phyloP scores from a whole-genome alignment of 176 grass and related monocot genomes.

The Dactylis glomerata region DNA sequence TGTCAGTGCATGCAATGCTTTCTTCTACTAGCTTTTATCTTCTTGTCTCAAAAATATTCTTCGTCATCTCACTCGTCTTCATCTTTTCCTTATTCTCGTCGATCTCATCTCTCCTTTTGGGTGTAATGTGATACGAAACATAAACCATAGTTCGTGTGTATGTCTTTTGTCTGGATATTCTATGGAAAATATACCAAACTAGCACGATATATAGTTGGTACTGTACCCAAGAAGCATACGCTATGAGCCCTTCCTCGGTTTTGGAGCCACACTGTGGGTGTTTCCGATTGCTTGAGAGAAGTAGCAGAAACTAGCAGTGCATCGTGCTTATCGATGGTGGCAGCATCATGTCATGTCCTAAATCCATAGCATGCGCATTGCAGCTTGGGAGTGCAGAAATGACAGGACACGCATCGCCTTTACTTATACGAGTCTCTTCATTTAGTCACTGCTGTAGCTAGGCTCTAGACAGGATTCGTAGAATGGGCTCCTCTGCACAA shows the following conservation, averaged over 20 bases:
- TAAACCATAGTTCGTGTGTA: background rate
- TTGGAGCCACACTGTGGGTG: background rate
- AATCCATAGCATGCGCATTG: conserved; percentile 10
- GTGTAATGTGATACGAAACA: conserved; percentile 4
- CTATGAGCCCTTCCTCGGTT: background rate
- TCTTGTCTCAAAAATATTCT: conserved; percentile 54
- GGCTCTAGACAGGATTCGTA: background rate
- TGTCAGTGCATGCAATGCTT: conserved; percentile 47
- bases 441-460: background rate
- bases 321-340: conserved; percentile 4
- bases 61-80: conserved; percentile 39
- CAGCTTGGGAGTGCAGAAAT: conserved; percentile 3
- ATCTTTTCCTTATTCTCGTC: conserved; percentile 28
- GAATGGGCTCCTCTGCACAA: background rate
- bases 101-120: conserved; percentile 20
- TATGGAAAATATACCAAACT: background rate
- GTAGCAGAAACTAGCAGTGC: conserved; percentile 2
- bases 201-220: background rate
- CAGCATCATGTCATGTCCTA: conserved; percentile 28
- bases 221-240: background rate
- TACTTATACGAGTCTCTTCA: conserved; percentile 14
- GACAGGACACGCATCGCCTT: conserved; percentile 3
- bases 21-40: conserved; percentile 44
- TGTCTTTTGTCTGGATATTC: background rate
- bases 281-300: conserved; percentile 12